Base-by-base conservation (phyloP, 2,329 filamentous ascomycete species). In the Furcasterigmium sp. region DNA sequence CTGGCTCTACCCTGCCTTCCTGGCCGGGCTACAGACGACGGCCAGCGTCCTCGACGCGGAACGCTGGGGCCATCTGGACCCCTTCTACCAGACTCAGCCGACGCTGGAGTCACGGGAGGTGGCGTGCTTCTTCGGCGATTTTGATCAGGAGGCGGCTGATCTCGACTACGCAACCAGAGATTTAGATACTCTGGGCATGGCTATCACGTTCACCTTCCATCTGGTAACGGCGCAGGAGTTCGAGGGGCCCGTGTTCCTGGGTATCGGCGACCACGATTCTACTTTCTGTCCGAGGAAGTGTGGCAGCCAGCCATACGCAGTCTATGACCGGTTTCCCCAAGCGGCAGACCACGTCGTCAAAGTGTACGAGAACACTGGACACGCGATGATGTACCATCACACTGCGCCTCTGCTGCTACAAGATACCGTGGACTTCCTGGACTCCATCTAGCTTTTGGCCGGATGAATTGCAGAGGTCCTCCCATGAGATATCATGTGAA, bases 1-100 rank as follows among this genome's bases (percentile, higher is more conserved):
- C 9, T 49, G 43, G 43, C 44, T 50, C 19, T 53, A 53, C 37
- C 49, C 49, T 15, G 51, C 49, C 29, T 53, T 53, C 43, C 25
- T 53, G 11, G 46, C 47, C 17, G 51, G 47, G 15, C 43, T 51
- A 13, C 51, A 51, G 20, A 45, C 35, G 3, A 41, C 51, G 13
- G 49, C 51, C 17, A 42, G 32, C 21, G 39, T 43, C 15, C 17
- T 50, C 25, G 45, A 51, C 26, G 42, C 45, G 3, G 44, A 44
- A 13, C 45, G 46, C 32, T 51, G 49, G 51, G 49, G 47, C 11
- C 25, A 49, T 18, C 15, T 48, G 18, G 41, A 44, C 14, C 5
- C 37, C 15, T 40, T 18, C 19, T 52, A 52, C 32, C 50, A 52
- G 39, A 50, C 46, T 3, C 51, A 53, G 26, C 43, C 46, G 18